Evolutionary conservation across 805 yeast genomes (phyloP).

Genomic region (Monosporozyma unispora): DNA sequence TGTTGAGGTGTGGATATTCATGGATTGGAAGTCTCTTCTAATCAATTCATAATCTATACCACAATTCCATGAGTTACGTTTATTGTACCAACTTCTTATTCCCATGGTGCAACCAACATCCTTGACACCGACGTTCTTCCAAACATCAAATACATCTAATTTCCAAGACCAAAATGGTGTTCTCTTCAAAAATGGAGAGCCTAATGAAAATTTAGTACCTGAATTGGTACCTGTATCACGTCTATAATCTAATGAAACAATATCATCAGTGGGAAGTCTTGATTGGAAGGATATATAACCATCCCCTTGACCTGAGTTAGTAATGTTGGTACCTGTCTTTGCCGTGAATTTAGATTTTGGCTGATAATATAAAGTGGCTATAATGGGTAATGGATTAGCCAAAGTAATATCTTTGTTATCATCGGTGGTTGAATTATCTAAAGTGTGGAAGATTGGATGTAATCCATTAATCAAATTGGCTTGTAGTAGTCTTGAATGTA

Average conservation of each 20-base stretch:
- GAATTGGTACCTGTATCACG: slow-evolving; percentile 53
- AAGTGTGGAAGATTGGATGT: slow-evolving; percentile 5
- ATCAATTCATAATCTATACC: slow-evolving; percentile 12
- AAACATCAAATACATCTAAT: slow-evolving; percentile 34
- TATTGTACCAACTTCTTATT: slow-evolving; percentile 6
- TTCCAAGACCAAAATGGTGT: slow-evolving; percentile 46
- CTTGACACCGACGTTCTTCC: slow-evolving; percentile 8
- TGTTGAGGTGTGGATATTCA: slow-evolving; percentile 17
- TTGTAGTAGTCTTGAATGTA: slow-evolving; percentile 22
- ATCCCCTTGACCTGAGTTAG: slow-evolving; percentile 83
- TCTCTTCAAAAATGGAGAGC: slow-evolving; percentile 36
- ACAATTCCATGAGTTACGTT: slow-evolving; percentile 5
- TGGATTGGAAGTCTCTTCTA: slow-evolving; percentile 31
- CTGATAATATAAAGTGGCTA: slow-evolving; percentile 6
- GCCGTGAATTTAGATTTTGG: slow-evolving; percentile 47
- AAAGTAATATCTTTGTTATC: background rate
- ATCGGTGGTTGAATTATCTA: background rate
- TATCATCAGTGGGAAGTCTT: slow-evolving; percentile 61
- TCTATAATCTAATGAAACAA: slow-evolving; percentile 45
- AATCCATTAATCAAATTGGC: slow-evolving; percentile 6
- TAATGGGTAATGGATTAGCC: slow-evolving; percentile 1
- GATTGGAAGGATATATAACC: slow-evolving; percentile 73
- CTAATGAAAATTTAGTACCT: slow-evolving; percentile 4
- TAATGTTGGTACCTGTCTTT: slow-evolving; percentile 90
- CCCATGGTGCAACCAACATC: slow-evolving; percentile 6